These are phyloP conservation scores for Chlorophyllum brunneum DNA, from an alignment of 768 basidiomycete species.

Conservation along the genomic window DNA sequence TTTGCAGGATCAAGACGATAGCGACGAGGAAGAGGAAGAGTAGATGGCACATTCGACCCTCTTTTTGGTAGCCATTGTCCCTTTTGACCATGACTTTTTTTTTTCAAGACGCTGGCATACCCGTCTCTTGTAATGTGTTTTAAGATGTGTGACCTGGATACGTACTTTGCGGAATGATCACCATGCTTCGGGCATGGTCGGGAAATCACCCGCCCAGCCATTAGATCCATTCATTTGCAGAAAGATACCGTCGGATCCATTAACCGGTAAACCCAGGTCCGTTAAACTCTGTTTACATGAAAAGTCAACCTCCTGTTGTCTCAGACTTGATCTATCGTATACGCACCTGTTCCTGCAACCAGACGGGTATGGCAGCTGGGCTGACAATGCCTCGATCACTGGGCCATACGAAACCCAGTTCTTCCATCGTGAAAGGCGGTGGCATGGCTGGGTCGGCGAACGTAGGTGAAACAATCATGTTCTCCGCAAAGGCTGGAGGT, in stretches of 20 bases:
- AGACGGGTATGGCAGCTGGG: constrained; percentile 79
- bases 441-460: constrained; percentile 51
- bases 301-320: constrained; percentile 4
- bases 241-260: constrained; percentile 90
- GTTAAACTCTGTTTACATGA: constrained; percentile 69
- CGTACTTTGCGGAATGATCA: constrained; percentile 30
- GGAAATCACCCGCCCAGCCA: constrained; percentile 76
- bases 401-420: constrained; percentile 77
- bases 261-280: constrained; percentile 87
- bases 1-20: constrained; percentile 85
- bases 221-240: constrained; percentile 65
- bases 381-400: constrained; percentile 62
- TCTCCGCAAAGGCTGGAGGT: constrained; percentile 49
- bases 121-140: constrained; percentile 2
- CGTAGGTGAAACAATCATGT: constrained; percentile 57
- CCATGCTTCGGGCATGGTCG: constrained; percentile 82
- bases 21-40: constrained; percentile 62
- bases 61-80: neutral
- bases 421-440: constrained; percentile 78
- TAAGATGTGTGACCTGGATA: neutral
- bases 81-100: neutral
- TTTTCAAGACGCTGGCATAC: constrained; percentile 1
- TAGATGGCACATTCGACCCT: constrained; percentile 13
- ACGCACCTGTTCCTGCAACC: constrained; percentile 88
- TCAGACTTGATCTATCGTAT: neutral